Base-by-base conservation (phyloP, 345 rosid species). In the Corchorus capsularis region DNA sequence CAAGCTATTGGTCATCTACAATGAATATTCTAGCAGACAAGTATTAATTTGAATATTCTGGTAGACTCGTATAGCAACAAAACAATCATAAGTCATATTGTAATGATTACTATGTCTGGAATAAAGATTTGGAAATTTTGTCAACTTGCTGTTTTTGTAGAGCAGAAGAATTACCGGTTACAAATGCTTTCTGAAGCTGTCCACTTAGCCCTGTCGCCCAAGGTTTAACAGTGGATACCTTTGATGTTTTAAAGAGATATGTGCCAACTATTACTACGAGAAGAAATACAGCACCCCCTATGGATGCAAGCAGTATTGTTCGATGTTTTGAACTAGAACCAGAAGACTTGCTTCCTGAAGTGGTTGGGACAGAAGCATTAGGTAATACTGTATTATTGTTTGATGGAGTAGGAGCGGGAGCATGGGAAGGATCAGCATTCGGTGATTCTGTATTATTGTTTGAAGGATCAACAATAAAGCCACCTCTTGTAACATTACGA, bases 201-300 rank as follows among this genome's bases (percentile, higher is more conserved):
- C 99, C 99, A 3, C 97, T 95, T 77, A 95, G 83, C 71, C 98
- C 97, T n/a, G 99, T 88, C 68, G 89, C 89, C 98, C 97, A 95
- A 49, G 99, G 97, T 81, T 84, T 92, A 80, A 95, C 96, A 34
- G 94, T 39, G 56, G 89, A 81, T n/a, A 84, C 92, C 79, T 83
- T 81, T 16, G 79, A 80, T 56, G 86, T 67, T 83, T 74, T 85
- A 78, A 49, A 83, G 59, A 85, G 77, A 76, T 76, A 82, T 39
- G 89, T 53, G 34, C 84, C 82, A 1, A 79, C 27, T 20, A 75
- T 75, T 63, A 85, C 63, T 10, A 89, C 22, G 46, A 92, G 45
- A 63, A 86, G 59, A 14, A 90, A 63, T 56, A 69, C 6, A 12
- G 84, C 74, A 17, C 81, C 88, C 17, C 87, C 88, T 56, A 84